phyloP scores from a whole-genome alignment of 2,329 filamentous ascomycete species.

The Capronia coronata region DNA sequence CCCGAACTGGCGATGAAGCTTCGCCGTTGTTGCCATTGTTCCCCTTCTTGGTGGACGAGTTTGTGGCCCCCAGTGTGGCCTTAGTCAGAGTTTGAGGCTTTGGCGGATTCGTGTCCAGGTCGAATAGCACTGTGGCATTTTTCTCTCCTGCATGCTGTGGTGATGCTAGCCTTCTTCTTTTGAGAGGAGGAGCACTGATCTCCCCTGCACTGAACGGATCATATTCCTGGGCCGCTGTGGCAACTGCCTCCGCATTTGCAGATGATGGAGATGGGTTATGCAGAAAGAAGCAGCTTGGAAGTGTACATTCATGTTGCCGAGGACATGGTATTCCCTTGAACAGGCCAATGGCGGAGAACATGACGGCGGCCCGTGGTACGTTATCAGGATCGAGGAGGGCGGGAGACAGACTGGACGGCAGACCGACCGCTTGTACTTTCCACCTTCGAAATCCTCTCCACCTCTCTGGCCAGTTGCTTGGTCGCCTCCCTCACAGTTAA shows the following conservation, averaged over 20 bases:
- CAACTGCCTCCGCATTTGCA: constrained; percentile 2
- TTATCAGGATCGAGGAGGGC: too few relatives aligned
- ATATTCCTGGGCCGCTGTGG: constrained; percentile 22
- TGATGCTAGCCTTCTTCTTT: constrained; percentile 29
- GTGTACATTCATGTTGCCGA: constrained; percentile 43
- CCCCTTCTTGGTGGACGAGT: not conserved
- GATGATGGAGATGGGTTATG: constrained; percentile 37
- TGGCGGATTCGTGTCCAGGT: not conserved
- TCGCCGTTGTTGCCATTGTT: not conserved
- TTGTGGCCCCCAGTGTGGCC: too few relatives aligned
- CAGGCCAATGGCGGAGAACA: constrained; percentile 52
- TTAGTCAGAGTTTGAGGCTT: not conserved
- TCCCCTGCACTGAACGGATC: constrained; percentile 21
- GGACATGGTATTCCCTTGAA: constrained; percentile 52
- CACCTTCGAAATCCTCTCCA: not conserved
- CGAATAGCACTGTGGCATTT: not conserved
- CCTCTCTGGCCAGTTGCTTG: not conserved
- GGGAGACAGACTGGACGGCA: not conserved
- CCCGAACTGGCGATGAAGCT: not conserved
- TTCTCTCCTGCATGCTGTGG: not conserved
- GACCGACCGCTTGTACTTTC: not conserved
- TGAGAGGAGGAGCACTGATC: constrained; percentile 29
- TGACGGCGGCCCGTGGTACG: constrained; percentile 26
- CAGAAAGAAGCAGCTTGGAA: constrained; percentile 54
- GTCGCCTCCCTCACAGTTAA: too few relatives aligned